Evolutionary conservation across 148 eudicot species (phyloP).

Genomic region (Beta vulgaris): DNA sequence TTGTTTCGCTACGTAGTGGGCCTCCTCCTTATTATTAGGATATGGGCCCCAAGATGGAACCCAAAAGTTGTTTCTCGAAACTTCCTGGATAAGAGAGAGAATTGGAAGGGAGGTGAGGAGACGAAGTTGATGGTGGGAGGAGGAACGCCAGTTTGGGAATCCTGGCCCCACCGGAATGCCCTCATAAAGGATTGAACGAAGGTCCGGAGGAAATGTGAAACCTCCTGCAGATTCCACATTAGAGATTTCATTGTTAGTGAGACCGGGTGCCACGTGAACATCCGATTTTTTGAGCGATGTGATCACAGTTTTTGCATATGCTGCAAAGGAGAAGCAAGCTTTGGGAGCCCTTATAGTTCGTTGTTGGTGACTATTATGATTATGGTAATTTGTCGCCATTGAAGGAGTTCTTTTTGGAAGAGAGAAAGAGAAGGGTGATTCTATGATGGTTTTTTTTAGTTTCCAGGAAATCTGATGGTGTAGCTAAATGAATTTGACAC

Average conservation of each 20-base stretch:
- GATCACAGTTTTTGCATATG: constrained; percentile 28
- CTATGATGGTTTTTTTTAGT: too few relatives aligned
- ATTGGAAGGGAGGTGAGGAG: constrained; percentile 48
- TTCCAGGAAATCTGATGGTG: too few relatives aligned
- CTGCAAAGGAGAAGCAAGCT: constrained; percentile 31
- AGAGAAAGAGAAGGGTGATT: too few relatives aligned
- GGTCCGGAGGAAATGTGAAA: constrained; percentile 71
- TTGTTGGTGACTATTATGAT: neutral
- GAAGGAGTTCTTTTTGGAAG: neutral
- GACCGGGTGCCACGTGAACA: constrained; percentile 48
- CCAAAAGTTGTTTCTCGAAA: constrained; percentile 47
- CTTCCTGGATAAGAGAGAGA: constrained; percentile 45
- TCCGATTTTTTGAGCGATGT: constrained; percentile 30
- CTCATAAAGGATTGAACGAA: constrained; percentile 53
- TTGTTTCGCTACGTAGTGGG: constrained; percentile 37
- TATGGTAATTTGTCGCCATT: constrained; percentile 14
- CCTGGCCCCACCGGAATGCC: constrained; percentile 71
- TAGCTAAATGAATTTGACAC: too few relatives aligned
- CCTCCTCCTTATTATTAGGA: constrained; percentile 36
- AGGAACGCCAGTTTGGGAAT: constrained; percentile 77
- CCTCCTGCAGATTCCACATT: constrained; percentile 41
- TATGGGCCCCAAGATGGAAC: constrained; percentile 48
- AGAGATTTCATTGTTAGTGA: constrained; percentile 46
- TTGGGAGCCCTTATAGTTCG: neutral
- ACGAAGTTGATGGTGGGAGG: constrained; percentile 55